Evolutionary conservation across 352 stramenopile genomes (phyloP).

Genomic region (Phytophthora nicotianae): DNA sequence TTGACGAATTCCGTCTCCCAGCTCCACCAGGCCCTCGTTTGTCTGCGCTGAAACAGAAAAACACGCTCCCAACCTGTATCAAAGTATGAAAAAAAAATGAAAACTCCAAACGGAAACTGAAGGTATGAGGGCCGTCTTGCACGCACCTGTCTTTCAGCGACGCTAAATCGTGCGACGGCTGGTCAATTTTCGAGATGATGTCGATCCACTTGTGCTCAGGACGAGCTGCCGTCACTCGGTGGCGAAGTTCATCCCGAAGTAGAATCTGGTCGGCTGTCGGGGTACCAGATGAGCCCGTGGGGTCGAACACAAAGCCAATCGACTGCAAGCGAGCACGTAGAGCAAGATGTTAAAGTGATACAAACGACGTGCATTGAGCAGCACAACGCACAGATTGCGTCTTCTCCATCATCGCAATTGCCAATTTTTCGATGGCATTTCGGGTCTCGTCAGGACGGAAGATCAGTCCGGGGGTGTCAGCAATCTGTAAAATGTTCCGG

Average conservation of each 20-base stretch:
- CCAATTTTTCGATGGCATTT: conserved; percentile 78
- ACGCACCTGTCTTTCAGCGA: conserved; percentile 45
- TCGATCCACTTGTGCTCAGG: conserved; percentile 77
- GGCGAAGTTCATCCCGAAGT: conserved; percentile 74
- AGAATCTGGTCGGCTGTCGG: conserved; percentile 62
- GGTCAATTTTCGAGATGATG: conserved; percentile 87
- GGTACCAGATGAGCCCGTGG: conserved; percentile 71
- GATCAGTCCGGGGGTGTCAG: conserved; percentile 77
- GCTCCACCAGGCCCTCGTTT: conserved; percentile 71
- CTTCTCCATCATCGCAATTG: conserved; percentile 78
- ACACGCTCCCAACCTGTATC: conserved; percentile 29
- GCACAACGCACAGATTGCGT: conserved; percentile 57
- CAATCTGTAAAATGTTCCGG: conserved; percentile 60
- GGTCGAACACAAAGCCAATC: conserved; percentile 88
- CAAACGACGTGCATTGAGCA: neutral
- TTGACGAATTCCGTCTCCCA: conserved; percentile 60
- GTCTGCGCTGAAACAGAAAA: conserved; percentile 73
- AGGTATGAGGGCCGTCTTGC: neutral
- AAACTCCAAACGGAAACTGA: neutral
- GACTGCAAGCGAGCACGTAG: conserved; percentile 42
- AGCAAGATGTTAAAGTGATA: conserved; percentile 10
- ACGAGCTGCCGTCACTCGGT: conserved; percentile 45
- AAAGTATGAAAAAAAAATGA: conserved; percentile 3
- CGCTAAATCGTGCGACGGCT: conserved; percentile 48
- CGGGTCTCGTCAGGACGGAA: conserved; percentile 64